phyloP scores from a whole-genome alignment of 106 monocot species.

The Allium cepa region DNA sequence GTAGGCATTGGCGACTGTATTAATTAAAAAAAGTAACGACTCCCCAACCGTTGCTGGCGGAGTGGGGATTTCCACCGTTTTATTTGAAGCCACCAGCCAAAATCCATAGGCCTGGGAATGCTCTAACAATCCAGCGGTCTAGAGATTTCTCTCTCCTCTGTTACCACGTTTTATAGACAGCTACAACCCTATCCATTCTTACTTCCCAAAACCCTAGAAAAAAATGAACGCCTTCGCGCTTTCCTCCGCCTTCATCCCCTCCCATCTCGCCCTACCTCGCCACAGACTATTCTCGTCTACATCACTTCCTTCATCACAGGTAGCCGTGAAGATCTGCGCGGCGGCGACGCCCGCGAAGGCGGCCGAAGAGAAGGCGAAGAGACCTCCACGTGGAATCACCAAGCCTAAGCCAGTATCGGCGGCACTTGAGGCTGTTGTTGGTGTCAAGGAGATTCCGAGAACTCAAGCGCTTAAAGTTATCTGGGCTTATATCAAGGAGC shows the following conservation, averaged over 20 bases:
- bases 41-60: too few species aligned
- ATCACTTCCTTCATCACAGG: neutral
- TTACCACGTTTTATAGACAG: too few species aligned
- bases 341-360: slow-evolving; percentile 1
- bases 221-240: slow-evolving; percentile 3
- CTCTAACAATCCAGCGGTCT: too few species aligned
- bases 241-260: slow-evolving; percentile 1
- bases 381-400: slow-evolving; percentile 43
- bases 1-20: too few species aligned
- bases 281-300: neutral
- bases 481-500: slow-evolving; percentile 64
- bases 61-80: too few species aligned
- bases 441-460: slow-evolving; percentile 39
- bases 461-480: slow-evolving; percentile 54
- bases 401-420: slow-evolving; percentile 42
- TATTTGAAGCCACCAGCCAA: too few species aligned
- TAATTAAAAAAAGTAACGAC: too few species aligned
- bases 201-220: too few species aligned
- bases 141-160: too few species aligned
- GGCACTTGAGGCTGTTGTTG: slow-evolving; percentile 35
- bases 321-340: slow-evolving; percentile 7
- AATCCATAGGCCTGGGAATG: too few species aligned
- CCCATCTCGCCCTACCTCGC: neutral
- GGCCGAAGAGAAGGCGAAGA: slow-evolving; percentile 16
- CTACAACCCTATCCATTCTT: too few species aligned